phyloP scores from a whole-genome alignment of 1,284 basidiomycete species.

The Meripilus lineatus region DNA sequence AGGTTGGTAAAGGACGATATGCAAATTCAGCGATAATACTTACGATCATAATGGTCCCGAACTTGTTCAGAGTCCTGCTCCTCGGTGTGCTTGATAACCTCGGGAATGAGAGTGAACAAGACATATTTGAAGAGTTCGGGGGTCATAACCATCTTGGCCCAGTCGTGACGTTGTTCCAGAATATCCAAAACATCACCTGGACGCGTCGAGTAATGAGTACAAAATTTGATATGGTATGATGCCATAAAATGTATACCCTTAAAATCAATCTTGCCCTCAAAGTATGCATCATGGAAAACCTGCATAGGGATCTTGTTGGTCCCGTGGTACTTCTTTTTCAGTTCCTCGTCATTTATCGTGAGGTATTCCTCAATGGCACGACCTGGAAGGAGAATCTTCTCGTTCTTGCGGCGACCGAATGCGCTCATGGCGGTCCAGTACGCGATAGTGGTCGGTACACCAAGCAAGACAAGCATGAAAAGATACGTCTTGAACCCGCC shows the following conservation, averaged over 20 bases:
- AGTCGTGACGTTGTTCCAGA: constrained; percentile 94
- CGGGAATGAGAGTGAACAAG: constrained; percentile 83
- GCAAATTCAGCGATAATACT: constrained; percentile 21
- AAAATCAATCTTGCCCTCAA: constrained; percentile 94
- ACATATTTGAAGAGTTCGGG: constrained; percentile 93
- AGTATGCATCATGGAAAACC: constrained; percentile 96
- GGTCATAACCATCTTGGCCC: constrained; percentile 88
- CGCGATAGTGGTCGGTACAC: constrained; percentile 72
- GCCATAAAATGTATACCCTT: constrained; percentile 56
- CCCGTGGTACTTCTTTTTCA: constrained; percentile 76
- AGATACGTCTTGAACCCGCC: constrained; percentile 84
- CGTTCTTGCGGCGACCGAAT: constrained; percentile 80
- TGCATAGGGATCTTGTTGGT: constrained; percentile 97
- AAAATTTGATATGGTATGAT: constrained; percentile 4
- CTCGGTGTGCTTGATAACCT: constrained; percentile 88
- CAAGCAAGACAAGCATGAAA: constrained; percentile 72
- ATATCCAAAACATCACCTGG: constrained; percentile 89
- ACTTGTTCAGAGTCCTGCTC: constrained; percentile 95
- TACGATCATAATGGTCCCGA: constrained; percentile 94
- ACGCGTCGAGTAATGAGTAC: constrained; percentile 10
- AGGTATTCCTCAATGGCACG: constrained; percentile 89
- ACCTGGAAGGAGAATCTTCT: constrained; percentile 84
- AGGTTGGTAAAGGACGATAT: constrained; percentile 14
- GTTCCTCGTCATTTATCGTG: constrained; percentile 79
- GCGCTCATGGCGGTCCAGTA: constrained; percentile 92